Evolutionary conservation across 257 asterid genomes (phyloP), one percentile per base, ranked within the genome.

Genomic region (Craterostigma plantagineum): DNA sequence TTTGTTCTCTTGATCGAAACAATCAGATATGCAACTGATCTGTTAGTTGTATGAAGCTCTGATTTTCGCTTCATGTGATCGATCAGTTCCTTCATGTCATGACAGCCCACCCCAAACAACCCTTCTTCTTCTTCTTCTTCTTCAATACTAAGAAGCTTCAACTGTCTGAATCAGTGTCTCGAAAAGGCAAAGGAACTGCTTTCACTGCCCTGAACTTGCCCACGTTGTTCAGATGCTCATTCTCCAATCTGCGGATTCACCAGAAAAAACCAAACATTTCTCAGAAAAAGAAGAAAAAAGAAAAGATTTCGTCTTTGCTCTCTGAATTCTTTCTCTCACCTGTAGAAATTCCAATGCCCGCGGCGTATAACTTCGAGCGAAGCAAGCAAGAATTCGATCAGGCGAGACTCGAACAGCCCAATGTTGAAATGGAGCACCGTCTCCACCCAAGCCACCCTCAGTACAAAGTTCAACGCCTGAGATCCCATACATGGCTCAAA

Each of bases 261-360:
- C 30, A 11, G 34, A 8, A 34, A 12, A 5, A 55, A 38, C 16
- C 44, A 11, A 13, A 1, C 10, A 1, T 3, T 12, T 14, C 18
- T 14, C n/a, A n/a, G n/a, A n/a, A n/a, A 6, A 36, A 9, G 8
- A 36, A n/a, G n/a, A 12, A 9, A 12, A 36, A 36, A 36, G 3
- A 9, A 10, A 9, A 36, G 8, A 12, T 36, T 9, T 36, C 40
- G 12, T 36, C 8, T 36, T 2, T 36, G 14, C 14, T 10, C 11
- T 6, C 37, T 6, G 37, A 7, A 13, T 42, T 1, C 4, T 42
- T 7, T 42, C 11, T 6, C 10, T 36, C 63, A 87, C 97, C 97
- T 82, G 37, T 81, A 87, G 63, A 60, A 87, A 69, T 90, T 90
- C 98, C 98, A 90, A 43, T 90, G 98, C 14, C 95, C 98, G 10